Conservation (phyloP, 1,139 yeast species). For the Blastobotrys aristatus region DNA sequence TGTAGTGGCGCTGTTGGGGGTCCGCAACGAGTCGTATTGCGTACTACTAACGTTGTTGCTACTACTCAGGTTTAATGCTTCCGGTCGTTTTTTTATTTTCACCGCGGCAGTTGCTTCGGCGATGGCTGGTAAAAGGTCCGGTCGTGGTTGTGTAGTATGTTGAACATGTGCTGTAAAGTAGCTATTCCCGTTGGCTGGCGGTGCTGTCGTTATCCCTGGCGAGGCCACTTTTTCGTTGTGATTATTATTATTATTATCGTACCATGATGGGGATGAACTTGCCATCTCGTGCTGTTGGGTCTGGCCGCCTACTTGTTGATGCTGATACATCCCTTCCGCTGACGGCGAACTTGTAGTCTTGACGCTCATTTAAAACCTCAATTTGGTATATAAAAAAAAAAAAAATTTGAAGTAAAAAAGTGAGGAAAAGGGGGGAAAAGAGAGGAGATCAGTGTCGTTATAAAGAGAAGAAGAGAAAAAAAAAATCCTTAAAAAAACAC, state of each 20-base stretch:
- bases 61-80: background rate
- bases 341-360: slow-evolving; percentile 4
- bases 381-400: background rate
- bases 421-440: background rate
- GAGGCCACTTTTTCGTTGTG: background rate
- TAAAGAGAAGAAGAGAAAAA: background rate
- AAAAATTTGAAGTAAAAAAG: background rate
- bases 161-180: slow-evolving; percentile 1
- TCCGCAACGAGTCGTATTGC: background rate
- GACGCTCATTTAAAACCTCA: slow-evolving; percentile 9
- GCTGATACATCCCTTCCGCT: background rate
- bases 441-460: background rate
- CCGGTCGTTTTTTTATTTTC: slow-evolving; percentile 1
- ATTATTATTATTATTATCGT: background rate
- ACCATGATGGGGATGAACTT: too few relatives aligned
- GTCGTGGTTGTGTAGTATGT: background rate
- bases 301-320: background rate
- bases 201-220: slow-evolving; percentile 9
- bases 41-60: background rate
- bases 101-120: background rate
- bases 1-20: slow-evolving; percentile 9
- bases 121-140: background rate
- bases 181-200: slow-evolving; percentile 2
- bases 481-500: background rate
- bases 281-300: background rate